Base-by-base conservation (phyloP, 805 yeast species). In the Spathaspora girioi region DNA sequence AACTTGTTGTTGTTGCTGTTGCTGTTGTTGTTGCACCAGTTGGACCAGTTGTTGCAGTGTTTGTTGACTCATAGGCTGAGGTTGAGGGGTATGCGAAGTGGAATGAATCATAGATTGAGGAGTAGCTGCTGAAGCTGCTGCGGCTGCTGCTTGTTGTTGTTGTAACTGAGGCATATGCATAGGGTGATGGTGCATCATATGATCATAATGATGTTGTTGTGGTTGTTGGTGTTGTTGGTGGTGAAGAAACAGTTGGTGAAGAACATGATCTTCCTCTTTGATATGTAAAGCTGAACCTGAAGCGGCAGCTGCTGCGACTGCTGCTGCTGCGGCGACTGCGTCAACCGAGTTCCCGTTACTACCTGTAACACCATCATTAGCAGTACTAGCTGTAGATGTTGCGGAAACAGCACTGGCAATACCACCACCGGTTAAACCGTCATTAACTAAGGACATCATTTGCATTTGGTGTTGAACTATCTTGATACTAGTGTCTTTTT, bases 311-410 rank as follows among this genome's bases (percentile, higher is more conserved):
- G 63, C 63, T 5, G 56, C 62, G 2, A 52, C 62, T 27, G 60
- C 64, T 11, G 63, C 65, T 8, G 62, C 63, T 9, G 59, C 61
- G 17, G 61, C 60, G 8, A 63, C 66, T 20, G 26, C 44, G 6
- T 42, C 44, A 2, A 15, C 29, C 3, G 44, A 38, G 54, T 60
- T 53, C 12, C 59, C 45, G 46, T 56, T 60, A 19, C 58, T 51
- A 17, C 57, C 61, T 20, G 44, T 6, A 23, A 23, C 26, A 4
- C 26, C 26, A 18, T 42, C 44, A 14, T 42, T 19, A 26, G 57
- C 14, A 15, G 40, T 35, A 35, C 2, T n/a, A 3, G 40, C 14
- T 14, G 17, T 35, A 14, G 31, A 14, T 12, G 31, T 26, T 23
- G 27, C 15, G 14, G 29, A 14, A 23, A 41, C 41, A 10, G 43